Percentiles rank a stretch among this genome's conserved stretches.
These are phyloP conservation scores for Skeletonema grethae DNA, from an alignment of 108 stramenopile species.

Conservation along the genomic window DNA sequence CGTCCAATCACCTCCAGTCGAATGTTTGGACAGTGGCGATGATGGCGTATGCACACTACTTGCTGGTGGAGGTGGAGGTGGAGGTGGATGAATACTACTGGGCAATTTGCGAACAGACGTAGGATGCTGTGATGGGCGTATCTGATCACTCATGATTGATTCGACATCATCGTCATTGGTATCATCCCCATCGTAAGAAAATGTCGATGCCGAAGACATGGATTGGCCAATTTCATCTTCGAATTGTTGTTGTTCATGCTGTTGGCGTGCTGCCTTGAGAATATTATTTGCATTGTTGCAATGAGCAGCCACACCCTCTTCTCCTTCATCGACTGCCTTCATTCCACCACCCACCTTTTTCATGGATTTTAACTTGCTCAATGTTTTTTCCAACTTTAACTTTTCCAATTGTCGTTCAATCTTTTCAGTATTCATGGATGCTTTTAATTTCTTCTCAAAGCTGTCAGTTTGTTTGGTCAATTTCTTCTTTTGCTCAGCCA, in stretches of 20 bases:
- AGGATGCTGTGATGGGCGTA: not conserved
- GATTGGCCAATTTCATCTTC: not conserved
- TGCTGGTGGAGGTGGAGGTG: not conserved
- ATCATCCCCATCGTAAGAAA: not conserved
- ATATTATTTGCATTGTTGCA: not conserved
- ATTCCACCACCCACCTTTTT: not conserved
- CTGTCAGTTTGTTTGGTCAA: constrained; percentile 2
- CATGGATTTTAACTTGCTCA: constrained; percentile 33
- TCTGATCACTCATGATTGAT: not conserved
- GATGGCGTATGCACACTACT: not conserved
- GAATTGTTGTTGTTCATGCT: not conserved
- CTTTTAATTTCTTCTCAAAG: constrained; percentile 4
- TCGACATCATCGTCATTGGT: not conserved
- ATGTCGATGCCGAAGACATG: not conserved
- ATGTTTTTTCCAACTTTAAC: constrained; percentile 21
- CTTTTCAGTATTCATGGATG: constrained; percentile 16
- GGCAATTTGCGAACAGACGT: not conserved
- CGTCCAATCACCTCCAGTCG: not conserved
- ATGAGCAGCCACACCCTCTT: not conserved
- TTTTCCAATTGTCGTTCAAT: constrained; percentile 35
- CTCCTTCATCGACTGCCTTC: not conserved
- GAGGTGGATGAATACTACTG: not conserved
- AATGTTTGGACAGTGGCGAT: not conserved
- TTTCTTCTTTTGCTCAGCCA: constrained; percentile 22
- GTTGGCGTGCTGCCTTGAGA: not conserved